These are phyloP conservation scores for Chlamydomonas sp. DNA, from an alignment of 139 green algal species.

Conservation along the genomic window DNA sequence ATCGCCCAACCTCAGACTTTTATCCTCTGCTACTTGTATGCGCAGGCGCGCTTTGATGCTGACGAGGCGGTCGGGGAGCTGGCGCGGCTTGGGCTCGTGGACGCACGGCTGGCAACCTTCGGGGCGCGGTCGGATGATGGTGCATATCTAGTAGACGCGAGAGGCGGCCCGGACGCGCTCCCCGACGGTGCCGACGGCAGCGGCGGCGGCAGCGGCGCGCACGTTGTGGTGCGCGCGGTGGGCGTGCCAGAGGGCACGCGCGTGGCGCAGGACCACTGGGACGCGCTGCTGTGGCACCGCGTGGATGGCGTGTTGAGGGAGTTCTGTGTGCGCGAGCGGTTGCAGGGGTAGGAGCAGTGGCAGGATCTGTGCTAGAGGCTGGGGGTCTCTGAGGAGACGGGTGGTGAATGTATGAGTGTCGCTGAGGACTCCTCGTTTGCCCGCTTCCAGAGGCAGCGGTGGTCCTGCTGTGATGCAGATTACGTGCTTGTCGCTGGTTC, in stretches of 20 bases:
- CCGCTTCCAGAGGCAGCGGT: too few species aligned
- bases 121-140: background rate
- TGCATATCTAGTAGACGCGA: background rate
- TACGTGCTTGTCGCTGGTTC: too few species aligned
- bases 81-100: slow-evolving; percentile 22
- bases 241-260: background rate
- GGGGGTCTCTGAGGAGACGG: too few species aligned
- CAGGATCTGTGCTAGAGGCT: too few species aligned
- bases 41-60: slow-evolving; percentile 25
- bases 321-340: too few species aligned
- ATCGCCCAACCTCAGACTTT: too few species aligned
- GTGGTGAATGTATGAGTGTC: too few species aligned
- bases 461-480: too few species aligned
- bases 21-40: too few species aligned
- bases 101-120: background rate
- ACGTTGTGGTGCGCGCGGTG: background rate
- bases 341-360: too few species aligned
- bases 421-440: too few species aligned
- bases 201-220: background rate
- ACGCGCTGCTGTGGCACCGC: slow-evolving; percentile 28
- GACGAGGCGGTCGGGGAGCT: slow-evolving; percentile 28
- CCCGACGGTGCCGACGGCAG: too few species aligned
- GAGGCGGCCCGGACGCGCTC: background rate
- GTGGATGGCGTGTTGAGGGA: slow-evolving; percentile 18
- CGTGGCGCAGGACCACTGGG: slow-evolving; percentile 27